Conservation (phyloP, 2,329 filamentous ascomycete species). For the Teratosphaeria zuluensis region DNA sequence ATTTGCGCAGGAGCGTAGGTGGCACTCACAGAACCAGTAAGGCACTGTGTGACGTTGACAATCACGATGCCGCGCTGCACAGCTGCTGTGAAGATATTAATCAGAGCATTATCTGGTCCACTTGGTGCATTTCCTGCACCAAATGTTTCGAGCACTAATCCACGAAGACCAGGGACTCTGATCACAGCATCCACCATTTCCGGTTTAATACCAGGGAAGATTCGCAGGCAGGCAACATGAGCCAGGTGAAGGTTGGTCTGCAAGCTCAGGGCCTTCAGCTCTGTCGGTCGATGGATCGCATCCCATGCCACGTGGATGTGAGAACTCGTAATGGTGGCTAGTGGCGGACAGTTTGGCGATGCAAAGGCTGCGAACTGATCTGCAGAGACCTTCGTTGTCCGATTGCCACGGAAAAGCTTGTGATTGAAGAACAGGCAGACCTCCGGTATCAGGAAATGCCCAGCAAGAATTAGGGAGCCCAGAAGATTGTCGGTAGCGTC, state of each 20-base stretch:
- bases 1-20: conserved; percentile 45
- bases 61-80: conserved; percentile 74
- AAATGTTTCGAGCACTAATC: conserved; percentile 82
- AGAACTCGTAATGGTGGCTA: conserved; percentile 67
- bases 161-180: conserved; percentile 63
- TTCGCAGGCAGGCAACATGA: conserved; percentile 80
- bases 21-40: conserved; percentile 35
- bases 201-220: conserved; percentile 89
- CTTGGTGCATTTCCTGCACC: conserved; percentile 86
- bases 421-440: conserved; percentile 93
- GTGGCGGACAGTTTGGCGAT: conserved; percentile 73
- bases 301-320: conserved; percentile 5
- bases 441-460: conserved; percentile 86
- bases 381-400: conserved; percentile 78
- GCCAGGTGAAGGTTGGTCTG: conserved; percentile 69
- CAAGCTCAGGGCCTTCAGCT: not conserved
- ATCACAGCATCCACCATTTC: conserved; percentile 80
- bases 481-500: conserved; percentile 87
- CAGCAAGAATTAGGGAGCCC: conserved; percentile 78
- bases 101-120: conserved; percentile 68
- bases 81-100: conserved; percentile 64
- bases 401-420: conserved; percentile 78
- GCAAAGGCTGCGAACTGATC: conserved; percentile 80
- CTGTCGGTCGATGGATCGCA: not conserved
- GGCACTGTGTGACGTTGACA: conserved; percentile 90